Percentiles rank a stretch among this genome's conserved stretches.
Evolutionary conservation across 345 rosid genomes (phyloP).

Genomic region (Eucalyptus regnans): DNA sequence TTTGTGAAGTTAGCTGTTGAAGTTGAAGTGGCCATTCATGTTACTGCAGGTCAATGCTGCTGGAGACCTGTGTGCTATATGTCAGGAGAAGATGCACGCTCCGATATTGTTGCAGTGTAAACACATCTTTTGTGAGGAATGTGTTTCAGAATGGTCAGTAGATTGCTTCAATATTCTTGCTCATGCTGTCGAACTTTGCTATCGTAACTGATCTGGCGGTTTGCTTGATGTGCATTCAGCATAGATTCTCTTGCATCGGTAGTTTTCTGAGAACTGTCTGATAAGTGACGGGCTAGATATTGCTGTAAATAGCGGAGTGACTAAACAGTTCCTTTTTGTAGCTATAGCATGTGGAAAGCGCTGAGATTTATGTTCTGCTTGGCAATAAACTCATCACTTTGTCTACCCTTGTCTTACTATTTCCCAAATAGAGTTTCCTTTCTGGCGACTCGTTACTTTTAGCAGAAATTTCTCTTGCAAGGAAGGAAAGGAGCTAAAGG

Average conservation of each 20-base stretch:
- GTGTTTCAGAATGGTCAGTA: conserved; percentile 55
- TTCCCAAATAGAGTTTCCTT: background rate
- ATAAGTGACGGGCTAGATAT: background rate
- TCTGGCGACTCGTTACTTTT: background rate
- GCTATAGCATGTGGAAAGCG: background rate
- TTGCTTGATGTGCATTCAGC: background rate
- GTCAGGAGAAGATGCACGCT: conserved; percentile 66
- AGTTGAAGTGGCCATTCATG: background rate
- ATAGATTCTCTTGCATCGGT: background rate
- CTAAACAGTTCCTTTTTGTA: background rate
- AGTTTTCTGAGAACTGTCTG: background rate
- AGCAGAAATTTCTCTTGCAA: background rate
- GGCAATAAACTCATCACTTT: background rate
- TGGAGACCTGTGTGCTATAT: conserved; percentile 62
- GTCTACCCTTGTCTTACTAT: background rate
- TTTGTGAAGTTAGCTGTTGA: background rate
- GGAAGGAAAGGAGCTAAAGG: background rate
- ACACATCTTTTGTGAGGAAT: conserved; percentile 63
- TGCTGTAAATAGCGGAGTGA: background rate
- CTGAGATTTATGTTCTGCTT: background rate
- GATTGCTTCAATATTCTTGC: background rate
- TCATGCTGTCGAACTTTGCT: background rate
- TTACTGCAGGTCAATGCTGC: conserved; percentile 30
- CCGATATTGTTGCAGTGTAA: conserved; percentile 44
- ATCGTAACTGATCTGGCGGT: background rate